These are phyloP conservation scores for Globisporangium canariense DNA, from an alignment of 352 stramenopile species.

Conservation along the genomic window DNA sequence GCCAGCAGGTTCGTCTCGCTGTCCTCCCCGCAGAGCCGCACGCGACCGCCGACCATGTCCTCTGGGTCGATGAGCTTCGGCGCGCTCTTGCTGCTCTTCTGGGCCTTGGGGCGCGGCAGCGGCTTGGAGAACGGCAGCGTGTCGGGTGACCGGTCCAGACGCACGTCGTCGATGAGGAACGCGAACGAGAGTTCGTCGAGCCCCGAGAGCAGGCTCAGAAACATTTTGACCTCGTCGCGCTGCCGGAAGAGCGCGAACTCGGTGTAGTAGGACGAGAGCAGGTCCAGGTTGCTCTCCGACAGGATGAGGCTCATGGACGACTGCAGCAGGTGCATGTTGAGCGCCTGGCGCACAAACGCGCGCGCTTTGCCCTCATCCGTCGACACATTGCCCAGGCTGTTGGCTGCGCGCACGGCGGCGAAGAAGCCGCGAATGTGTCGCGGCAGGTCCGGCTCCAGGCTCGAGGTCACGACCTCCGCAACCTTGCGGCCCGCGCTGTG, in stretches of 20 bases:
- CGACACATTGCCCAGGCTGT: conserved; percentile 58
- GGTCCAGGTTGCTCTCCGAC: conserved; percentile 67
- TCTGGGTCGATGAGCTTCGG: conserved; percentile 80
- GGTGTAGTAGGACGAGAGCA: conserved; percentile 79
- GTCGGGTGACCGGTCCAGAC: conserved; percentile 58
- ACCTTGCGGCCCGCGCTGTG: conserved; percentile 42
- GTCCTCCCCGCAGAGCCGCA: conserved; percentile 66
- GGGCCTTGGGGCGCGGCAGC: conserved; percentile 41
- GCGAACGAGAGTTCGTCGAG: conserved; percentile 74
- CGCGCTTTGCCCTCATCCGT: conserved; percentile 76
- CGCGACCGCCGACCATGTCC: conserved; percentile 74
- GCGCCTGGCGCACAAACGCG: conserved; percentile 72
- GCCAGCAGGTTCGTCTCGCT: conserved; percentile 62
- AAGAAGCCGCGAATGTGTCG: conserved; percentile 67
- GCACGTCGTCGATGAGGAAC: conserved; percentile 74
- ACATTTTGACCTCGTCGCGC: conserved; percentile 74
- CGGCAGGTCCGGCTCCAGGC: conserved; percentile 66
- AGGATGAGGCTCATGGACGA: conserved; percentile 68
- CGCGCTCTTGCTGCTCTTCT: conserved; percentile 49
- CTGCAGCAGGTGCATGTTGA: conserved; percentile 80
- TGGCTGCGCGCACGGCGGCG: conserved; percentile 50
- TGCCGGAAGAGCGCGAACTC: conserved; percentile 77
- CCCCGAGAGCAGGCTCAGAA: conserved; percentile 57
- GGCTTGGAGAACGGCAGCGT: conserved; percentile 73
- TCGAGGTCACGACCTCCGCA: conserved; percentile 66